Base-by-base conservation (phyloP, 2,329 filamentous ascomycete species). In the Cercospora citrullina region DNA sequence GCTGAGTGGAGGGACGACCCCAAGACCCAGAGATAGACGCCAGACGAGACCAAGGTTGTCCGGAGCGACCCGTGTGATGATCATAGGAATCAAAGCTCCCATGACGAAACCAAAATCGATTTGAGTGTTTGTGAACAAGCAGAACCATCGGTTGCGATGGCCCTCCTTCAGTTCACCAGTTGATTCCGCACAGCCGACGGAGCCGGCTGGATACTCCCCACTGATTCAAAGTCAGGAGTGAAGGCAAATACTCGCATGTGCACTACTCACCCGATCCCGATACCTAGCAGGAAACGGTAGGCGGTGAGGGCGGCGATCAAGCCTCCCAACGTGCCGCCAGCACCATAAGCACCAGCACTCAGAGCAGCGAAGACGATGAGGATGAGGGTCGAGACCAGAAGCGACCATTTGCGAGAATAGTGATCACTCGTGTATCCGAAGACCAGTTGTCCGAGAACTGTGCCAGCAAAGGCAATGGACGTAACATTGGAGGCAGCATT, bases 61-160 rank as follows among this genome's bases (percentile, higher is more conserved):
- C 72, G 72, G 69, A 30, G 71, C 69, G 61, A 71, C 70, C 1
- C 66, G 55, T n/a, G 69, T 68, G 30, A 90, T 78, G 57, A 91
- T 82, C 80, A 89, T 89, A 0, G 93, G 91, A 1, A 95, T 88
- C 69, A 96, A 87, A 0, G 91, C 89, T 8, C 92, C 89, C 65
- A 94, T 84, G 1, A 96, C 91, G 72, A 96, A 97, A 0, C 92
- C 93, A 63, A 88, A 87, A 76, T 96, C 92, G 68, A 96, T 96
- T 84, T 93, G 91, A 26, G 91, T 88, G 79, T 96, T 96, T 58
- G 92, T 96, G 79, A 95, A 96, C 71, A 96, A 63, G 42, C 68
- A 68, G 70, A 83, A 97, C 92, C 93, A 96, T 45, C 91, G 85
- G 77, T 97, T 94, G n/a, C 94, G 85, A 16, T 90, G 90, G 10